Percentiles rank a stretch among this genome's conserved stretches.
Evolutionary conservation across 1,284 basidiomycete genomes (phyloP).

Genomic region (Ganoderma sinense): DNA sequence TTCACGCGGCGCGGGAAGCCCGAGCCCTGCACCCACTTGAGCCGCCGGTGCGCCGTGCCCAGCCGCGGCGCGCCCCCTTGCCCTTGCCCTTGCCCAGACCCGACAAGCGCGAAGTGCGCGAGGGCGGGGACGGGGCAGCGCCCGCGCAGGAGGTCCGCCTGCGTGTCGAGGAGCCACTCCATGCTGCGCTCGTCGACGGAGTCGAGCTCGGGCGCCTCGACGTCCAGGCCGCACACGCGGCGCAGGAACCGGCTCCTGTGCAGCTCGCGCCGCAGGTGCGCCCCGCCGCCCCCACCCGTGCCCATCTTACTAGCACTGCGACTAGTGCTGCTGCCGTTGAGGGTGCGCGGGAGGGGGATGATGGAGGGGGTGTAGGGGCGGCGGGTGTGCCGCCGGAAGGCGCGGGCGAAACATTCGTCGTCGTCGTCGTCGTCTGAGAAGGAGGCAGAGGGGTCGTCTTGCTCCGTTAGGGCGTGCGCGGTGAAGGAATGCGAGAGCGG

Average conservation of each 20-base stretch:
- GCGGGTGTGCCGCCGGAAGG: not conserved
- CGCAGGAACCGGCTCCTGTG: not conserved
- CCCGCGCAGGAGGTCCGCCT: constrained; percentile 12
- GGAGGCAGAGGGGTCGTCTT: not conserved
- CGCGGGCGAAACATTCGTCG: not conserved
- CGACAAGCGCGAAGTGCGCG: not conserved
- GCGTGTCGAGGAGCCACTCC: constrained; percentile 18
- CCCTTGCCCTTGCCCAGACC: too few species aligned
- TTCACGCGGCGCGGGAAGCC: constrained; percentile 16
- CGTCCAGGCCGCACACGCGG: constrained; percentile 8
- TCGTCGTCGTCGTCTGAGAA: not conserved
- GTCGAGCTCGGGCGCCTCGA: constrained; percentile 19
- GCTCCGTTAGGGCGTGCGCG: not conserved
- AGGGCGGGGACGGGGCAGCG: not conserved
- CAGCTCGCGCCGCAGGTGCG: constrained; percentile 3
- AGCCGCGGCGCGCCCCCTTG: not conserved
- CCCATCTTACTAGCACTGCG: too few species aligned
- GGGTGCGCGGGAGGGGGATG: constrained; percentile 5
- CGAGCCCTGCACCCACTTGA: constrained; percentile 11
- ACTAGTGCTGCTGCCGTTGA: constrained; percentile 9
- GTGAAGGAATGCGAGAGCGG: not conserved
- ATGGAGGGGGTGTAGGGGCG: not conserved
- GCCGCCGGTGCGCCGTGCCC: constrained; percentile 7
- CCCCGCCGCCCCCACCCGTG: too few species aligned
- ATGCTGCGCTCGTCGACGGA: constrained; percentile 16